Evolutionary conservation across 805 yeast genomes (phyloP).

Genomic region (Zygotorulaspora sp.): DNA sequence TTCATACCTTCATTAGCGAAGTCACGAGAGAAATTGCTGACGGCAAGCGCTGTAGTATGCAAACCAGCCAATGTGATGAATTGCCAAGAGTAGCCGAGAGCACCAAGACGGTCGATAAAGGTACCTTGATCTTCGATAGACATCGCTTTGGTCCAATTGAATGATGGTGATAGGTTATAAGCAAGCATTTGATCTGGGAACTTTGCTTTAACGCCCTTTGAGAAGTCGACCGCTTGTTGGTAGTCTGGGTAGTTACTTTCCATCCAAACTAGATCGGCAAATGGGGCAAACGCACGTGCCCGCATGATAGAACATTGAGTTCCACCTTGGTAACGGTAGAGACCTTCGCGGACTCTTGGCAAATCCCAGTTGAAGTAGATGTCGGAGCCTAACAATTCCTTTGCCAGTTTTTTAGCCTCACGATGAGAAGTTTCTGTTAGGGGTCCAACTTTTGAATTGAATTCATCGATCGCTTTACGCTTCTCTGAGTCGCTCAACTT

Average conservation of each 20-base stretch:
- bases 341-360: conserved; percentile 93
- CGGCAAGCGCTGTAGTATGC: conserved; percentile 91
- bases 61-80: conserved; percentile 96
- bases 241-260: conserved; percentile 94
- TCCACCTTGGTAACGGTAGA: conserved; percentile 94
- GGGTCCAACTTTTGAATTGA: conserved; percentile 67
- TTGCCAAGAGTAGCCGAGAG: conserved; percentile 95
- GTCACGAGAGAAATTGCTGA: conserved; percentile 75
- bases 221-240: conserved; percentile 89
- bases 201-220: conserved; percentile 77
- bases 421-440: conserved; percentile 68
- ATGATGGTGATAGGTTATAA: conserved; percentile 93
- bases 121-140: conserved; percentile 80
- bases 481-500: conserved; percentile 38
- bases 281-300: conserved; percentile 92
- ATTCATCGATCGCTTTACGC: conserved; percentile 60
- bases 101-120: conserved; percentile 78
- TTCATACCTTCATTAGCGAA: conserved; percentile 85
- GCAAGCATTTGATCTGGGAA: conserved; percentile 94
- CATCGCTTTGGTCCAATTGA: conserved; percentile 98
- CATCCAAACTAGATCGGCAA: conserved; percentile 96
- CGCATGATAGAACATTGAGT: conserved; percentile 96
- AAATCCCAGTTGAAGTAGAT: conserved; percentile 91
- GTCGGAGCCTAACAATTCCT: conserved; percentile 71
- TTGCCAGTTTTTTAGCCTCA: conserved; percentile 75